Evolutionary conservation across 1,284 basidiomycete species (phyloP).

Genomic region (Apiotrichum sp.): DNA sequence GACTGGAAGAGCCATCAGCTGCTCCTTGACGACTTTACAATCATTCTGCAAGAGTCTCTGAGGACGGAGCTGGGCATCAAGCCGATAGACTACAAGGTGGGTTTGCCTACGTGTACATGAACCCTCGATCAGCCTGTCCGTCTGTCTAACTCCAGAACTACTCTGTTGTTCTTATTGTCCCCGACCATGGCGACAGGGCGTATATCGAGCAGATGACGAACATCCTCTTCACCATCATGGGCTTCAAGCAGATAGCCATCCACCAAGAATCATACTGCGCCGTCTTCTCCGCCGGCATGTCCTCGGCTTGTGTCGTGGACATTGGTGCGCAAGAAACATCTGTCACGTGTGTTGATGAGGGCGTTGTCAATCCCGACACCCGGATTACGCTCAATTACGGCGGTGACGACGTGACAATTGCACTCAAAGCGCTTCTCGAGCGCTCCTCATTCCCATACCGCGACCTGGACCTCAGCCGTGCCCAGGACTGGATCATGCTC

Average conservation of each 20-base stretch:
- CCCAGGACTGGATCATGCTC: constrained; percentile 81
- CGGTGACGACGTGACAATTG: constrained; percentile 87
- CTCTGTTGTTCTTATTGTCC: constrained; percentile 82
- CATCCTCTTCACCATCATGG: constrained; percentile 71
- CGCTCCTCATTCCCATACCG: constrained; percentile 83
- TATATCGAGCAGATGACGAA: constrained; percentile 77
- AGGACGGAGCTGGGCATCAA: constrained; percentile 59
- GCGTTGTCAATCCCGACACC: constrained; percentile 78
- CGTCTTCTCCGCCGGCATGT: constrained; percentile 91
- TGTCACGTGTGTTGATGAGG: constrained; percentile 93
- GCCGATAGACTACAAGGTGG: constrained; percentile 57
- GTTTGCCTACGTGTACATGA: background rate
- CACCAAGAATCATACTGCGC: constrained; percentile 93
- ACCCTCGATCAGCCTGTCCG: no score
- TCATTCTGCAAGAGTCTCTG: constrained; percentile 60
- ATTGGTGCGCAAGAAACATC: constrained; percentile 80
- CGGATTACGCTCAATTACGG: constrained; percentile 83
- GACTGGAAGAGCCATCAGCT: constrained; percentile 66
- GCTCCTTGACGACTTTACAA: constrained; percentile 69
- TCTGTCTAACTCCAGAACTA: constrained; percentile 53
- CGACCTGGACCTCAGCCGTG: constrained; percentile 65
- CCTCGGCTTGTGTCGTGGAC: constrained; percentile 90
- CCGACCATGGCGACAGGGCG: constrained; percentile 79
- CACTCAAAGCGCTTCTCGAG: constrained; percentile 72
- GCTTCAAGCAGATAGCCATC: constrained; percentile 83